Evolutionary conservation across 352 stramenopile genomes (phyloP), one percentile per base, ranked within the genome.

Genomic region (Phytophthora palmivora): DNA sequence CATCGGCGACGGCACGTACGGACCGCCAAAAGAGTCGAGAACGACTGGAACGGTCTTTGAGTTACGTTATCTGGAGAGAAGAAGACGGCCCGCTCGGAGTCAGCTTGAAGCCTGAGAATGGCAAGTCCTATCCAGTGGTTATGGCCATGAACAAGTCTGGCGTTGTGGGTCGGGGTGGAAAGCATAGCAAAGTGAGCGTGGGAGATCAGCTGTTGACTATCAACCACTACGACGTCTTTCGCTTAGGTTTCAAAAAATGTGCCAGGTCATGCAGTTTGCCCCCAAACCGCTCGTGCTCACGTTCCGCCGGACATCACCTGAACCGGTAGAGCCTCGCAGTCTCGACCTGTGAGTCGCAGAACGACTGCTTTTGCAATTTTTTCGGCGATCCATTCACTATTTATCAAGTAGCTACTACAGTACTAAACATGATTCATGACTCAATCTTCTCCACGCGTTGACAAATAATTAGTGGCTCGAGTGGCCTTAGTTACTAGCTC

Each of bases 251-350:
- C 56, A 78, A 76, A 53, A 77, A 30, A 78, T 72, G 51, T 72
- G 81, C 37, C 62, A 87, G 52, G 62, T 89, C 58, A 79, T 91
- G 65, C 77, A 85, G 53, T 82, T 85, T 45, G 76, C 82, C 6
- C 82, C 82, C 10, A 76, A 80, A 28, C 82, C 82, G n/a, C 76
- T 91, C 12, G 76, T 88, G 55, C 72, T 91, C 24, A 89, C 82
- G 37, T 89, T 91, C 64, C 79, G 79, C 4, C 74, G 74, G 38
- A 75, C 58, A 15, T 57, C 50, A 0, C 67, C 67, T 2, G 63
- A 79, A 33, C 45, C 61, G 21, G 56, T 55, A 0, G 55, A 62
- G 43, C 55, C 64, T 42, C 75, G 77, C 63, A 79, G 58, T 34
- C 50, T 81, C 22, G 82, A 91, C 42, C 60, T 91, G 38, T 89